These are phyloP conservation scores for Aspergillus novofumigatus DNA, from an alignment of 2,329 filamentous ascomycete genomes.

Conservation along the genomic window DNA sequence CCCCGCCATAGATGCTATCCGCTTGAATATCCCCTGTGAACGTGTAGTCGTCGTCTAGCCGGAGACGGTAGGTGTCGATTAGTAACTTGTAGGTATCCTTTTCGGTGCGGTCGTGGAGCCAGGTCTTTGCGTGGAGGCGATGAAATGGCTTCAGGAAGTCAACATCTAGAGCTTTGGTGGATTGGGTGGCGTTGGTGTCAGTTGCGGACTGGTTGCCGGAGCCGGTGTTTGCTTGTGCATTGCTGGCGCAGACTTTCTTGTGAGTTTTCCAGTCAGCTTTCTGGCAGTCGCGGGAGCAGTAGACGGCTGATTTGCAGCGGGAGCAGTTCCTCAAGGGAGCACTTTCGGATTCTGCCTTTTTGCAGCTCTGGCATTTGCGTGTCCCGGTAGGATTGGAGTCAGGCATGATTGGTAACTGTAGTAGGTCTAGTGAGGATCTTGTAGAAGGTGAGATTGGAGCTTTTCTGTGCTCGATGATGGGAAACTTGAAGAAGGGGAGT, in stretches of 20 bases:
- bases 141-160: slow-evolving; percentile 37
- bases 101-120: slow-evolving; percentile 43
- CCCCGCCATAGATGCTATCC: background rate
- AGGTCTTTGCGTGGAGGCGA: slow-evolving; percentile 38
- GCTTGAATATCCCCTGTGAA: background rate
- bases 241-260: slow-evolving; percentile 41
- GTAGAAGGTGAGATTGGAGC: too few relatives aligned
- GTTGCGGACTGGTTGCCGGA: background rate
- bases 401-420: too few relatives aligned
- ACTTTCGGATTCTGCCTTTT: background rate
- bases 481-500: too few relatives aligned
- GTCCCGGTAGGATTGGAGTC: too few relatives aligned
- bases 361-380: background rate
- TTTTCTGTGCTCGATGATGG: too few relatives aligned
- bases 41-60: slow-evolving; percentile 9
- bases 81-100: slow-evolving; percentile 45
- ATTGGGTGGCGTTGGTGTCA: background rate
- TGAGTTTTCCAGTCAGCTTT: slow-evolving; percentile 50
- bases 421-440: too few relatives aligned
- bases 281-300: slow-evolving; percentile 53
- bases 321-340: slow-evolving; percentile 34
- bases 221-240: slow-evolving; percentile 7
- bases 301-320: slow-evolving; percentile 45
- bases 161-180: slow-evolving; percentile 20
- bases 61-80: slow-evolving; percentile 48